phyloP scores from a whole-genome alignment of 176 grass and related monocot genomes.

The Cocos nucifera region DNA sequence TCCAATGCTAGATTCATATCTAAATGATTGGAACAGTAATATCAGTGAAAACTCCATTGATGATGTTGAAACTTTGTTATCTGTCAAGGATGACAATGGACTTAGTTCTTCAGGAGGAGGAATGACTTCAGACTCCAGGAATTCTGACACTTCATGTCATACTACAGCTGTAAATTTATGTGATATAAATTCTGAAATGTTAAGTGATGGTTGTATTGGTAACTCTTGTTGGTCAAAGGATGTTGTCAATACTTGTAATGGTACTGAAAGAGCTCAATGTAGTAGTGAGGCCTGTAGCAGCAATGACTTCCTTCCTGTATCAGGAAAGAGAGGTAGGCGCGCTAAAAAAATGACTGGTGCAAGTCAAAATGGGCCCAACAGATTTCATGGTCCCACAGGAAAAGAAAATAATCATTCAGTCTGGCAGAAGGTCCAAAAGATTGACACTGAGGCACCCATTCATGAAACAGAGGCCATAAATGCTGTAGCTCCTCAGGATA shows the following conservation, averaged over 20 bases:
- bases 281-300: constrained; percentile 15
- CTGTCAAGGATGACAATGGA: constrained; percentile 28
- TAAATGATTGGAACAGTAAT: constrained; percentile 27
- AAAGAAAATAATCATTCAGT: constrained; percentile 23
- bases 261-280: constrained; percentile 10
- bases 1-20: constrained; percentile 22
- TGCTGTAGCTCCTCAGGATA: constrained; percentile 22
- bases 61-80: constrained; percentile 6
- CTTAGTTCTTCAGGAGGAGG: constrained; percentile 9
- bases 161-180: not conserved
- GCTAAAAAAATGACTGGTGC: constrained; percentile 39
- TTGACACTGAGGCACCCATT: constrained; percentile 8
- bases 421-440: constrained; percentile 30
- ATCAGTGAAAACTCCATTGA: constrained; percentile 24
- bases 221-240: constrained; percentile 5
- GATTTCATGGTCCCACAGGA: constrained; percentile 15
- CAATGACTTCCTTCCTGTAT: constrained; percentile 57
- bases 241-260: constrained; percentile 20
- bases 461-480: constrained; percentile 20
- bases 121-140: not conserved
- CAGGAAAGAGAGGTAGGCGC: constrained; percentile 55
- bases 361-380: constrained; percentile 14
- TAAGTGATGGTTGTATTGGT: constrained; percentile 3
- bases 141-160: not conserved
- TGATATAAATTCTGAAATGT: constrained; percentile 27